Evolutionary conservation across 2,329 filamentous ascomycete species (phyloP).

Genomic region (Diaporthe citri): DNA sequence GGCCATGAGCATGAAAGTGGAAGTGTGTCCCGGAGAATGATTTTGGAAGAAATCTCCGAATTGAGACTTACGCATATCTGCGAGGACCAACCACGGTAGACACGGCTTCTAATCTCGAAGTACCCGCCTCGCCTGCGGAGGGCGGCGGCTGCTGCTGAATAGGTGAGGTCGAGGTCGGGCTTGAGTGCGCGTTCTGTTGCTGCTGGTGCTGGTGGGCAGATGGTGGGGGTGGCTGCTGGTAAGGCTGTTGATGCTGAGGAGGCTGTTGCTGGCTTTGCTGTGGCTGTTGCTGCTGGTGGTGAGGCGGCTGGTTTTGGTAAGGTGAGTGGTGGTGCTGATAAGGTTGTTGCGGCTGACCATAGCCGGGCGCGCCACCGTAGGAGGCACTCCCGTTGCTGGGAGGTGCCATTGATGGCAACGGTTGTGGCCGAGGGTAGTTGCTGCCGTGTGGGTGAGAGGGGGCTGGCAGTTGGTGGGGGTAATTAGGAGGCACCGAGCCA

Average conservation of each 20-base stretch:
- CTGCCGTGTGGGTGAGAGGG: slow-evolving; percentile 35
- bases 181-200: slow-evolving; percentile 31
- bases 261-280: slow-evolving; percentile 32
- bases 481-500: slow-evolving; percentile 37
- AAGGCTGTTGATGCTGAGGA: slow-evolving; percentile 30
- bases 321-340: slow-evolving; percentile 39
- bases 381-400: slow-evolving; percentile 34
- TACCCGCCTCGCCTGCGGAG: slow-evolving; percentile 6
- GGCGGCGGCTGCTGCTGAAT: slow-evolving; percentile 32
- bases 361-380: slow-evolving; percentile 32
- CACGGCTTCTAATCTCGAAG: slow-evolving; percentile 34
- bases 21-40: not conserved
- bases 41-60: not conserved
- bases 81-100: slow-evolving; percentile 37
- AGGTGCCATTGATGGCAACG: slow-evolving; percentile 38
- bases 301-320: slow-evolving; percentile 38
- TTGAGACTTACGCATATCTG: slow-evolving; percentile 36
- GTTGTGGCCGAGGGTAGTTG: slow-evolving; percentile 35
- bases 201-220: slow-evolving; percentile 30
- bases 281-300: slow-evolving; percentile 33
- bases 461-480: slow-evolving; percentile 38
- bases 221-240: slow-evolving; percentile 35
- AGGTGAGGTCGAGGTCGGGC: slow-evolving; percentile 29
- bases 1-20: not conserved
- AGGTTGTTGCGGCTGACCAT: slow-evolving; percentile 35